phyloP scores from a whole-genome alignment of 2,329 filamentous ascomycete genomes.

The Sodiomyces alkalinus region DNA sequence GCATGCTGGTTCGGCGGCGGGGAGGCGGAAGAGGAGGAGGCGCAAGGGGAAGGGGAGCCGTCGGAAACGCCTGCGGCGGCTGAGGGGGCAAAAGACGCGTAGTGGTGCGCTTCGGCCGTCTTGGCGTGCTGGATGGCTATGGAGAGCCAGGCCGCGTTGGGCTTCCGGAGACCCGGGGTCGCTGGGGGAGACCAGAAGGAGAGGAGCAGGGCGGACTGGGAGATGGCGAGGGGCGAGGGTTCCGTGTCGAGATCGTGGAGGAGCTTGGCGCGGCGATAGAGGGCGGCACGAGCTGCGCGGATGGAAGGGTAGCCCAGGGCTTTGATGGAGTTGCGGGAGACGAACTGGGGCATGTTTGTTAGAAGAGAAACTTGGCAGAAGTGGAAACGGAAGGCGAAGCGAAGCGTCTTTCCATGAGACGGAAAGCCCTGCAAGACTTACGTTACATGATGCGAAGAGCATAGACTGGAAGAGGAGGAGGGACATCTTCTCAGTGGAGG shows the following conservation, averaged over 20 bases:
- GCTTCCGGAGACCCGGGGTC: conserved; percentile 16
- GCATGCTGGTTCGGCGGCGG: no score
- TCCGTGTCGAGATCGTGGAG: conserved; percentile 29
- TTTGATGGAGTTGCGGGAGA: conserved; percentile 22
- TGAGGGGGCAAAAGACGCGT: no score
- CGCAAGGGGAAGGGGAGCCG: no score
- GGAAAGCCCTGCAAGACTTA: conserved; percentile 12
- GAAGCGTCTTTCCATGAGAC: no score
- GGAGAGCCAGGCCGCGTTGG: conserved; percentile 32
- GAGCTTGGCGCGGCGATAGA: conserved; percentile 24
- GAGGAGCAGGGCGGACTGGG: conserved; percentile 26
- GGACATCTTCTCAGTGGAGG: conserved; percentile 16
- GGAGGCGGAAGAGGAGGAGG: no score
- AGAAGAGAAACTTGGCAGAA: not conserved
- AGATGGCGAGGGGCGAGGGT: conserved; percentile 21
- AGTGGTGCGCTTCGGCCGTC: conserved; percentile 26
- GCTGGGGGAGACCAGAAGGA: conserved; percentile 23
- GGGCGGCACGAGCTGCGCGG: conserved; percentile 24
- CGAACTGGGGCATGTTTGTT: conserved; percentile 14
- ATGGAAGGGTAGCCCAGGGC: conserved; percentile 25
- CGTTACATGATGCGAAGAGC: conserved; percentile 26
- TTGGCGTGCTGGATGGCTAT: conserved; percentile 34
- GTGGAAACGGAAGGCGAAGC: conserved; percentile 1
- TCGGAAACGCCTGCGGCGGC: no score
- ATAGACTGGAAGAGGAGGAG: conserved; percentile 31